Evolutionary conservation across 129 eudicot species (phyloP).

Genomic region (Flaveria ramosissima): DNA sequence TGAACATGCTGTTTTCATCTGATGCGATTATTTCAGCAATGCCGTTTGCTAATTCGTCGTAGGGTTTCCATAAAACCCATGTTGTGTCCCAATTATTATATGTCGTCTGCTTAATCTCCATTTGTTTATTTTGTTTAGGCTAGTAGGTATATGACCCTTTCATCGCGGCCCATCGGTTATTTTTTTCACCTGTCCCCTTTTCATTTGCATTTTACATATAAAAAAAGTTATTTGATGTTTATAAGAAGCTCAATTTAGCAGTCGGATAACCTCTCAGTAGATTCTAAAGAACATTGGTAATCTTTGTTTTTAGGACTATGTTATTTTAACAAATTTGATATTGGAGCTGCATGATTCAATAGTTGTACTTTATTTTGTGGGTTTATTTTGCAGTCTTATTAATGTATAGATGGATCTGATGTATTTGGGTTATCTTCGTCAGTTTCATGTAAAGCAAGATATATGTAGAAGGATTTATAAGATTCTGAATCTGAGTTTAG

Average conservation of each 20-base stretch:
- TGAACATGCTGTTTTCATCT: not conserved
- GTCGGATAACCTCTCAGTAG: not conserved
- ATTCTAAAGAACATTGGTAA: not conserved
- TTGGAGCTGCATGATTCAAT: not conserved
- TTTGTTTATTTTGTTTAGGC: not conserved
- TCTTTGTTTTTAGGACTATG: not conserved
- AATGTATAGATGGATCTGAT: constrained; percentile 12
- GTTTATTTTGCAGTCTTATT: constrained; percentile 7
- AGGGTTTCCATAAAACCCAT: constrained; percentile 2
- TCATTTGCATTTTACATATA: not conserved
- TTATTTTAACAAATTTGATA: not conserved
- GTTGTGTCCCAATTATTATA: not conserved
- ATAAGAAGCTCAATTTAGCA: not conserved
- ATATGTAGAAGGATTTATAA: constrained; percentile 9
- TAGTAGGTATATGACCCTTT: too few relatives aligned
- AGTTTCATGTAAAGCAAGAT: not conserved
- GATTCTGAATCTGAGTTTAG: constrained; percentile 1
- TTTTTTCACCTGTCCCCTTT: not conserved
- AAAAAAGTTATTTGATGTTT: not conserved
- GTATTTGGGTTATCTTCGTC: constrained; percentile 17
- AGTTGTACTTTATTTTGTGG: not conserved
- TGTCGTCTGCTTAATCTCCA: not conserved
- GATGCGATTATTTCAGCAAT: not conserved
- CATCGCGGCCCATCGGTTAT: too few relatives aligned
- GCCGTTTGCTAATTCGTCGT: constrained; percentile 1